A percentile compares a stretch with the other conserved stretches of the same genome.
Evolutionary conservation across 2,329 filamentous ascomycete genomes (phyloP).

Genomic region (Cercospora sojina): DNA sequence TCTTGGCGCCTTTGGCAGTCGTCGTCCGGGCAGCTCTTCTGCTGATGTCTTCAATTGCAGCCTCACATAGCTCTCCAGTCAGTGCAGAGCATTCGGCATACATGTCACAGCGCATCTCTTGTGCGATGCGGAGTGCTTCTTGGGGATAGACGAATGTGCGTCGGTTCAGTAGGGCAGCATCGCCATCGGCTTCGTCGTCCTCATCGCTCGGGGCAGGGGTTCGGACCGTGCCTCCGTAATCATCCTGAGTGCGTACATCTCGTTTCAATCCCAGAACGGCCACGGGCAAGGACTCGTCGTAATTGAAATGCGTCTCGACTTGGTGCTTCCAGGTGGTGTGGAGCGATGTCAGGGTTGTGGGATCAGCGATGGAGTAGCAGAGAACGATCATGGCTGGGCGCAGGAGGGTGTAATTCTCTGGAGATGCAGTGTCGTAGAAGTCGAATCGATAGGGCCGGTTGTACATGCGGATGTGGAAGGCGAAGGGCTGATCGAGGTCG

Average conservation of each 20-base stretch:
- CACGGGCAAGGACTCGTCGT: conserved; percentile 53
- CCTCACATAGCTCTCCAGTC: conserved; percentile 56
- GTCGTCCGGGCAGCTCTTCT: conserved; percentile 59
- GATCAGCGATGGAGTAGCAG: conserved; percentile 59
- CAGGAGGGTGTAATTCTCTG: conserved; percentile 58
- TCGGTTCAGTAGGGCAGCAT: conserved; percentile 37
- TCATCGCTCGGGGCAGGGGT: conserved; percentile 16
- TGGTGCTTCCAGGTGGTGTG: conserved; percentile 45
- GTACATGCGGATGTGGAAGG: conserved; percentile 59
- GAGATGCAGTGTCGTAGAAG: conserved; percentile 57
- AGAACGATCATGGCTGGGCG: conserved; percentile 57
- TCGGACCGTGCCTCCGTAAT: conserved; percentile 36
- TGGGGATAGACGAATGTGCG: conserved; percentile 52
- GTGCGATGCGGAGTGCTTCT: conserved; percentile 52
- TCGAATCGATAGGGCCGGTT: conserved; percentile 55
- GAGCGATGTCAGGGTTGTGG: conserved; percentile 51
- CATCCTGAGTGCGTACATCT: conserved; percentile 53
- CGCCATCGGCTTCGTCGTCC: conserved; percentile 32
- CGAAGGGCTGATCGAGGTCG: conserved; percentile 59
- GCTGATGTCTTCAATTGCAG: conserved; percentile 62
- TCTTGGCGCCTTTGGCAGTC: conserved; percentile 51
- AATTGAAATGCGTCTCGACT: conserved; percentile 54
- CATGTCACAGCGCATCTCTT: conserved; percentile 60
- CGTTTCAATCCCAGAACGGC: conserved; percentile 61
- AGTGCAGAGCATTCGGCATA: conserved; percentile 64